Percentiles rank a stretch among this genome's conserved stretches.
phyloP scores from a whole-genome alignment of 768 basidiomycete genomes.

The Lactarius hengduanensis region DNA sequence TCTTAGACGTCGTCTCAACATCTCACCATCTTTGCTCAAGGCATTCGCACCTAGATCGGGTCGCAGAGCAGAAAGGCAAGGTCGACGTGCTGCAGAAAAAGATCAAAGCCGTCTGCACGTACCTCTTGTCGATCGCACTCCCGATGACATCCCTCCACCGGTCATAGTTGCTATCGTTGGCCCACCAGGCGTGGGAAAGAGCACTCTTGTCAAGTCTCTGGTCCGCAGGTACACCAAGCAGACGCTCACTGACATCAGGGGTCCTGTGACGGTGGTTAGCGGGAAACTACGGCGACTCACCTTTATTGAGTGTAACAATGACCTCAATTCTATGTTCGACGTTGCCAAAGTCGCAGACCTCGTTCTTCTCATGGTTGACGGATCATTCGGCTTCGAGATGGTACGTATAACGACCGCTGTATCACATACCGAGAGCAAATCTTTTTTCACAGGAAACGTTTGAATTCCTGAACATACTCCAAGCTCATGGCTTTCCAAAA shows the following conservation, averaged over 20 bases:
- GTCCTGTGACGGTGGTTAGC: slow-evolving; percentile 91
- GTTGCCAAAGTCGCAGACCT: slow-evolving; percentile 95
- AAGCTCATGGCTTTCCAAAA: slow-evolving; percentile 97
- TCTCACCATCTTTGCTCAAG: slow-evolving; percentile 38
- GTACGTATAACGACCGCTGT: slow-evolving; percentile 43
- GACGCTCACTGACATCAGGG: slow-evolving; percentile 82
- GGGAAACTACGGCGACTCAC: slow-evolving; percentile 94
- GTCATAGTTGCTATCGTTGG: slow-evolving; percentile 94
- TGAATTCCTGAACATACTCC: slow-evolving; percentile 96
- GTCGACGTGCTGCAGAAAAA: slow-evolving; percentile 85
- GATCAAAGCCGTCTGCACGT: slow-evolving; percentile 96
- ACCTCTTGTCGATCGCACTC: slow-evolving; percentile 92
- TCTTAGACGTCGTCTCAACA: slow-evolving; percentile 5
- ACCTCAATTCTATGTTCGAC: slow-evolving; percentile 98
- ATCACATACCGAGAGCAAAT: neutral
- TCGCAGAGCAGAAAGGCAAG: slow-evolving; percentile 83
- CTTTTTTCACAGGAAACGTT: slow-evolving; percentile 78
- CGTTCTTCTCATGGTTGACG: slow-evolving; percentile 96
- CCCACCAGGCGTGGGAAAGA: slow-evolving; percentile 96
- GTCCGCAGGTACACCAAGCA: slow-evolving; percentile 93
- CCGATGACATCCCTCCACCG: slow-evolving; percentile 88
- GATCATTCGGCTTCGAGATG: slow-evolving; percentile 98
- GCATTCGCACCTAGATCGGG: slow-evolving; percentile 94
- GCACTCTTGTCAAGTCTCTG: slow-evolving; percentile 87
- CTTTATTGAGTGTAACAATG: slow-evolving; percentile 96